These are phyloP conservation scores for Trichoderma koningiopsis DNA, from an alignment of 2,329 filamentous ascomycete genomes.

Conservation along the genomic window DNA sequence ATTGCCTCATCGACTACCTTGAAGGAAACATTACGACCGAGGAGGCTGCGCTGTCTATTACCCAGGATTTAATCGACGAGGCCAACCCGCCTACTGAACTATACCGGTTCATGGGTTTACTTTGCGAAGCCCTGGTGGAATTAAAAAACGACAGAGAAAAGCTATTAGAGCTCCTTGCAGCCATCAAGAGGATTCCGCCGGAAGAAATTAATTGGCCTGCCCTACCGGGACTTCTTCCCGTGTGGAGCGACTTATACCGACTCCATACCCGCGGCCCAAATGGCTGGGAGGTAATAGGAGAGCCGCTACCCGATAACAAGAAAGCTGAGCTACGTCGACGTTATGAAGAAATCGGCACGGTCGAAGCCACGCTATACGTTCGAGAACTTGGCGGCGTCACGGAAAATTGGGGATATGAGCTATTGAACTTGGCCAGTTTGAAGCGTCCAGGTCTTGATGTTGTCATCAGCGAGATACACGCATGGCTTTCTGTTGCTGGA, in stretches of 20 bases:
- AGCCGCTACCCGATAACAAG: not conserved
- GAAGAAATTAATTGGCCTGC: not conserved
- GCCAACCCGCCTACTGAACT: not conserved
- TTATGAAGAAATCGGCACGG: not conserved
- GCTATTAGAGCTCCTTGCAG: not conserved
- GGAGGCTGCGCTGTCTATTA: not conserved
- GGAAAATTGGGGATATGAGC: conserved; percentile 9
- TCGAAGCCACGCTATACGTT: conserved; percentile 9
- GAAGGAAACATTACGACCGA: not conserved
- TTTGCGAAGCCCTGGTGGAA: conserved; percentile 8
- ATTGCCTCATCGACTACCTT: not conserved
- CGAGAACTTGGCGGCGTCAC: conserved; percentile 3
- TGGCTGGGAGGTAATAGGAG: conserved; percentile 13
- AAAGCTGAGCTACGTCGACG: not conserved
- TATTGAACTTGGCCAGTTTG: not conserved
- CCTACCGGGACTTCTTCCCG: conserved; percentile 1
- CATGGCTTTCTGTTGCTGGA: not conserved
- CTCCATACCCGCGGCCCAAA: not conserved
- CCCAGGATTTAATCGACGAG: not conserved
- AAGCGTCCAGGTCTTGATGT: not conserved
- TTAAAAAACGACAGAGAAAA: not conserved
- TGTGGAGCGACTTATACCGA: conserved; percentile 9
- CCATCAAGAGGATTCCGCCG: not conserved
- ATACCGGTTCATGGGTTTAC: conserved; percentile 2
- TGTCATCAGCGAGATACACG: conserved; percentile 13